Conservation (phyloP, 768 basidiomycete species). For the Dentipellis fragilis region DNA sequence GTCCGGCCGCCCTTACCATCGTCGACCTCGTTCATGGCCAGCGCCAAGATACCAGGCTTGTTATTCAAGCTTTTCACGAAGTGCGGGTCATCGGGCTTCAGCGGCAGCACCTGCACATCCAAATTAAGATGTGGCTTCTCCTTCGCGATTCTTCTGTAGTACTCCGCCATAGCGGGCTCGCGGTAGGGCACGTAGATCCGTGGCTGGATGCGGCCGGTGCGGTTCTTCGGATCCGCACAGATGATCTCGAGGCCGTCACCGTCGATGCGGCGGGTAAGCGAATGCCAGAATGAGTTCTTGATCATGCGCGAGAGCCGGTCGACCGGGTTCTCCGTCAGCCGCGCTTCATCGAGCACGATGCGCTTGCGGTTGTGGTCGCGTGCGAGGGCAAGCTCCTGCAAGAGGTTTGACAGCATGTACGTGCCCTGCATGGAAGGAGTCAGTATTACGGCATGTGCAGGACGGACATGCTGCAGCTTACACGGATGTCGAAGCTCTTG, state of each 20-base stretch:
- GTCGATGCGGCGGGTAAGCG: slow-evolving; percentile 92
- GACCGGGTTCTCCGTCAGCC: slow-evolving; percentile 94
- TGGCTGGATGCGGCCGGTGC: slow-evolving; percentile 81
- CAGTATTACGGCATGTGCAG: slow-evolving; percentile 8
- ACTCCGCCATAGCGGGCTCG: slow-evolving; percentile 90
- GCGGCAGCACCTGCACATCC: slow-evolving; percentile 84
- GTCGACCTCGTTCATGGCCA: slow-evolving; percentile 91
- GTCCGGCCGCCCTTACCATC: slow-evolving; percentile 71
- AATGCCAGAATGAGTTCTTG: slow-evolving; percentile 96
- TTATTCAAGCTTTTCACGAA: slow-evolving; percentile 91
- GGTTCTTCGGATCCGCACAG: slow-evolving; percentile 96
- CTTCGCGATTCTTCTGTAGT: slow-evolving; percentile 83
- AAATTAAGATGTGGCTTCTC: slow-evolving; percentile 93
- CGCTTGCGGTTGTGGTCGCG: slow-evolving; percentile 91
- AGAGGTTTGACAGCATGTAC: slow-evolving; percentile 98
- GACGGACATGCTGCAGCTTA: slow-evolving; percentile 25
- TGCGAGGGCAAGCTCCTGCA: slow-evolving; percentile 97
- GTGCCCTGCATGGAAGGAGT: slow-evolving; percentile 52
- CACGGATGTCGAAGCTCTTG: slow-evolving; percentile 94
- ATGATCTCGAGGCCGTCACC: slow-evolving; percentile 96
- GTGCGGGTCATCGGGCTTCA: slow-evolving; percentile 73
- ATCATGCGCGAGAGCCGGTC: slow-evolving; percentile 97
- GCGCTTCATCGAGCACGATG: slow-evolving; percentile 98
- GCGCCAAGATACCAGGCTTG: slow-evolving; percentile 87
- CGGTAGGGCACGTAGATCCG: slow-evolving; percentile 92